Base-by-base conservation (phyloP, 108 stramenopile species). In the Nitzschia putrida region DNA sequence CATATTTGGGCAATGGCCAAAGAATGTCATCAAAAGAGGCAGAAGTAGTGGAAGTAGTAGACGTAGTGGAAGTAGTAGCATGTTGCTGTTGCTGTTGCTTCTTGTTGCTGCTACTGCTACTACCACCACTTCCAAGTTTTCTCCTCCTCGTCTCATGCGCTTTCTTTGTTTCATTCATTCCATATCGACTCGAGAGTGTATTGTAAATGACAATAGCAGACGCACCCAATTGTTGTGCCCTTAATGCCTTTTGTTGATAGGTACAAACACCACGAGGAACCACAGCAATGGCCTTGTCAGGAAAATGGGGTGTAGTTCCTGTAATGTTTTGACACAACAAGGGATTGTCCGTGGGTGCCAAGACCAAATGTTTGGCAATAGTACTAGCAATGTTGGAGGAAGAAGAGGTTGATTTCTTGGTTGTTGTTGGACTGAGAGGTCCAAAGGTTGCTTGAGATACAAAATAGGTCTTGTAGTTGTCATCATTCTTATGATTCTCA, bases 371-470 rank as follows among this genome's bases (percentile, higher is more conserved):
- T 34, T 34, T 34, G 29, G 3, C 29, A n/a, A n/a, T n/a, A n/a
- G n/a, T n/a, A n/a, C n/a, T n/a, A n/a, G n/a, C n/a, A n/a, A n/a
- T n/a, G n/a, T 34, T 29, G 82, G 83, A 9, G 82, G 66, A 5
- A 74, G 11, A 9, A 50, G 0, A 25, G 23, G 10, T 4, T 43
- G 1, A 37, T 18, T 45, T 53, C 57, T 25, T 43, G n/a, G n/a
- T n/a, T n/a, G n/a, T 4, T 34, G 29, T 34, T 8, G 42, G 37
- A 14, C 41, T 42, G 45, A 61, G 61, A 18, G 70, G 37, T 20
- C 89, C 90, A 74, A 88, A 94, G 21, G 57, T 74, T 7, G 93
- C 93, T 69, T 94, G 89, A 9, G 89, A 89, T 8, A 84, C 42
- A 89, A 71, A 87, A 76, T 16, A 21, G 84, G 29, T 34, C 29